A percentile compares a stretch with the other conserved stretches of the same genome.
These are phyloP conservation scores for Lasiodiplodia citricola DNA, from an alignment of 2,329 filamentous ascomycete genomes.

Conservation along the genomic window DNA sequence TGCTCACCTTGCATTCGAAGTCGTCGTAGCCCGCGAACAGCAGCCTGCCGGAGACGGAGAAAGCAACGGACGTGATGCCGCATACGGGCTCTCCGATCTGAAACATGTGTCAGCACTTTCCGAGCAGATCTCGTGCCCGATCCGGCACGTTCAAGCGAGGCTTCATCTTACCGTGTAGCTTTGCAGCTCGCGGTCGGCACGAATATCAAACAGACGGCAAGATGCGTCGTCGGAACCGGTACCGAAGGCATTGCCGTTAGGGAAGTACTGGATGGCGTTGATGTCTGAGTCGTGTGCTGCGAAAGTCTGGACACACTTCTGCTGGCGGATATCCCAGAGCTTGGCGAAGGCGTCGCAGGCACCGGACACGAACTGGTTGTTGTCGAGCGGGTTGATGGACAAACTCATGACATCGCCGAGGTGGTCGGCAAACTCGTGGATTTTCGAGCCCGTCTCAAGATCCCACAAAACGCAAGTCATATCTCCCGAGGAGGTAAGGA, in stretches of 20 bases:
- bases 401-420: constrained; percentile 99
- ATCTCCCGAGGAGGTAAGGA: constrained; percentile 96
- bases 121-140: not conserved
- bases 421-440: constrained; percentile 97
- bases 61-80: constrained; percentile 97
- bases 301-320: constrained; percentile 98
- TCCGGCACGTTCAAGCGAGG: not conserved
- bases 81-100: constrained; percentile 97
- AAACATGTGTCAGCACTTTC: constrained; percentile 22
- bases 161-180: constrained; percentile 64
- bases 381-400: constrained; percentile 98
- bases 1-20: constrained; percentile 96
- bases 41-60: constrained; percentile 92
- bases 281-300: constrained; percentile 98
- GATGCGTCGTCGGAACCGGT: constrained; percentile 98
- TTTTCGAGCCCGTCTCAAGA: constrained; percentile 95
- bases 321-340: constrained; percentile 97
- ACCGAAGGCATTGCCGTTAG: constrained; percentile 96
- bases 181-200: constrained; percentile 82
- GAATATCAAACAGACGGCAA: constrained; percentile 96
- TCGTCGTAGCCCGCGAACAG: constrained; percentile 98
- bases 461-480: constrained; percentile 99
- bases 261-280: constrained; percentile 99
- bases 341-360: constrained; percentile 99
- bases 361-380: constrained; percentile 99